phyloP scores from a whole-genome alignment of 495 filamentous ascomycete species.

The Penicillium desertorum region DNA sequence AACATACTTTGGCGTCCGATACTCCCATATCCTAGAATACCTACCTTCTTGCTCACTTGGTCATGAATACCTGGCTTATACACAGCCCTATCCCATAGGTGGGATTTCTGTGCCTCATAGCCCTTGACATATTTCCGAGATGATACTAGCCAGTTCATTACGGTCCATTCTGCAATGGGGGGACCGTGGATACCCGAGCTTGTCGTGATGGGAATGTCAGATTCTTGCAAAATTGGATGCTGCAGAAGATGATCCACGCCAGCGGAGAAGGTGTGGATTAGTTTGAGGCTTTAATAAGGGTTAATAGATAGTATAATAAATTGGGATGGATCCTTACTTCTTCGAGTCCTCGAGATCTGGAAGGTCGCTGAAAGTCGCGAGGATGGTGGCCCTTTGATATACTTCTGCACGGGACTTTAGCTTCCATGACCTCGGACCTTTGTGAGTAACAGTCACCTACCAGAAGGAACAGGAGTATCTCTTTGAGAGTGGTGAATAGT shows the following conservation, averaged over 20 bases:
- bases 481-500: conserved; percentile 28
- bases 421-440: not conserved
- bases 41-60: conserved; percentile 57
- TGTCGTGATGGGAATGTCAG: conserved; percentile 65
- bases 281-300: conserved; percentile 52
- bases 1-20: conserved; percentile 68
- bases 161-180: conserved; percentile 78
- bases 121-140: conserved; percentile 52
- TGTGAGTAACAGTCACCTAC: conserved; percentile 4
- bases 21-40: conserved; percentile 81
- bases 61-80: conserved; percentile 41
- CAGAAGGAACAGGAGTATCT: conserved; percentile 15
- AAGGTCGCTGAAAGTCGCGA: conserved; percentile 58
- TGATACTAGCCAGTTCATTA: conserved; percentile 56
- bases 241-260: conserved; percentile 68
- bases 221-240: conserved; percentile 62
- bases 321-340: conserved; percentile 4
- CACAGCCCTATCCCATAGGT: conserved; percentile 32
- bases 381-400: conserved; percentile 61
- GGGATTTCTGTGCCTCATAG: conserved; percentile 47
- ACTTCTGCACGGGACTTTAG: conserved; percentile 32
- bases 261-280: conserved; percentile 74
- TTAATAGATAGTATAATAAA: not conserved
- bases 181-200: conserved; percentile 78
- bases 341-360: conserved; percentile 37